Evolutionary conservation across 2,329 filamentous ascomycete species (phyloP), one percentile per base, ranked within the genome.

Genomic region (Fusarium clavum): DNA sequence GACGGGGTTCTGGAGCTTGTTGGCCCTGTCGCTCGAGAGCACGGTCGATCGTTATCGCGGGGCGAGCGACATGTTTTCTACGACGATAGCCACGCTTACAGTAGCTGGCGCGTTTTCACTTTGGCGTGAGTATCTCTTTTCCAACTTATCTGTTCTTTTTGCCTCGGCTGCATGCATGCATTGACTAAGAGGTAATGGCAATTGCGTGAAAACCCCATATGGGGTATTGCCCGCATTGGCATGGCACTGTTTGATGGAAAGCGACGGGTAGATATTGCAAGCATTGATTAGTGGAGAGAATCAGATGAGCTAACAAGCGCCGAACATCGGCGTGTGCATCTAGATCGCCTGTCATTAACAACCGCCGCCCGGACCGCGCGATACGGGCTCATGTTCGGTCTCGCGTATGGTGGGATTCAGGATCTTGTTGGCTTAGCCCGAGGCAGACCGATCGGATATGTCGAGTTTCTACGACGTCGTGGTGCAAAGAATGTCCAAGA

Each of bases 71-170:
- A 90, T 94, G 75, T 77, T 93, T 74, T 95, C 92, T 70, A 97
- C 93, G 1, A 88, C 94, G 8, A 85, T 94, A 61, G 94, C 96
- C 27, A 94, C 93, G 48, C 83, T 97, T 78, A 92, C 92, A 0
- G 91, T 96, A 38, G 93, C 94, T 1, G 95, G 95, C 4, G 86
- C 90, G 11, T 98, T 97, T 84, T 97, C 94, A 78, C 83, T 94
- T 62, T 92, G 92, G 88, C 92, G 94, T 94, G 85, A 78, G 91
- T 84, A 49, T 46, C 20, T 53, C 22, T 62, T 49, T 43, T 27
- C 30, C 34, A 13, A 30, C 22, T 13, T 11, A n/a, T 38, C 30
- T 16, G 12, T 38, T 16, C 38, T 20, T 24, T 14, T 12, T 30
- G 45, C 62, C 55, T 70, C 49, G 40, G 49, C 66, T 64, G 27